These are phyloP conservation scores for Cystofilobasidium macerans DNA, from an alignment of 768 basidiomycete genomes.

Conservation along the genomic window DNA sequence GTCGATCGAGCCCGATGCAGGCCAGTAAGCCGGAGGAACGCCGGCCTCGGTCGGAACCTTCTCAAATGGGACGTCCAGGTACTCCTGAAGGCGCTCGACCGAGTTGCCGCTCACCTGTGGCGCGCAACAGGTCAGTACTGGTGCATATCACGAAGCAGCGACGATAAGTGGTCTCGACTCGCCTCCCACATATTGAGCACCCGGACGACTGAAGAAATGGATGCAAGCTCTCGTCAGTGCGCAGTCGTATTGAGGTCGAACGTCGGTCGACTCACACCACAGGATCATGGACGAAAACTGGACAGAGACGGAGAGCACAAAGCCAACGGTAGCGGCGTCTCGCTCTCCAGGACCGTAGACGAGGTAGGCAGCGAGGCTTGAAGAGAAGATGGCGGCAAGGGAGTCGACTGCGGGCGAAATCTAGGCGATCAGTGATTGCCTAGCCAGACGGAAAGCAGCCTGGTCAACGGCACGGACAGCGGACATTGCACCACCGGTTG, in stretches of 20 bases:
- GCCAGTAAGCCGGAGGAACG: conserved; percentile 57
- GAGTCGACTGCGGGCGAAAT: no score
- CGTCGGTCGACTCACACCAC: no score
- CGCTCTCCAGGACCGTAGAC: conserved; percentile 40
- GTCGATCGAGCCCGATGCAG: conserved; percentile 47
- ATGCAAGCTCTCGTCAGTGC: no score
- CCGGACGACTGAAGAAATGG: conserved; percentile 30
- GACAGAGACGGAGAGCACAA: conserved; percentile 37
- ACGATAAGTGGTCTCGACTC: not conserved
- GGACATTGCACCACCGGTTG: conserved; percentile 36
- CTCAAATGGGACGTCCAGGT: conserved; percentile 52
- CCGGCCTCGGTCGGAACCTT: conserved; percentile 40
- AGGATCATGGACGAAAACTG: conserved; percentile 35
- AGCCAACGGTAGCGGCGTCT: conserved; percentile 36
- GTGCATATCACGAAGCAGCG: not conserved
- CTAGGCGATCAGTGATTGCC: no score
- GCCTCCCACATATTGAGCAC: conserved; percentile 38
- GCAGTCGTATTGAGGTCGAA: no score
- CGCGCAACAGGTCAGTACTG: not conserved
- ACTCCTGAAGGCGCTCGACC: conserved; percentile 42
- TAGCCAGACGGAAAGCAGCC: no score
- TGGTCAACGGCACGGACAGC: no score
- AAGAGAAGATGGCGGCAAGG: conserved; percentile 50
- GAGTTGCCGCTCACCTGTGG: conserved; percentile 38
- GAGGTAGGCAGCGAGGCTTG: conserved; percentile 50